These are phyloP conservation scores for Fusarium stilboides DNA, from an alignment of 2,329 filamentous ascomycete species.

Conservation along the genomic window DNA sequence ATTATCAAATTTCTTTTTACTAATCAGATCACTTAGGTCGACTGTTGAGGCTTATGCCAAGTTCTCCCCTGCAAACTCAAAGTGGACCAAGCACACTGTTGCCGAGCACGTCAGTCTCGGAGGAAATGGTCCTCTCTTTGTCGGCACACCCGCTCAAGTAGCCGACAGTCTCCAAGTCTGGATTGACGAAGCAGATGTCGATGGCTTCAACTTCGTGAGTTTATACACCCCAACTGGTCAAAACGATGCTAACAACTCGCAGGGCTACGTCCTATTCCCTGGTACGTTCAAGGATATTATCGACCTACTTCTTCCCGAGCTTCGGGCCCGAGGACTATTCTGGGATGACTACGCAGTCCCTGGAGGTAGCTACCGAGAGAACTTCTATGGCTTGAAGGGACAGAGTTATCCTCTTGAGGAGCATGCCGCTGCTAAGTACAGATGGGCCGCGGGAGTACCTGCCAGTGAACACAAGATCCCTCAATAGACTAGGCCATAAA, in stretches of 20 bases:
- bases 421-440: constrained; percentile 67
- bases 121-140: constrained; percentile 74
- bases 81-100: constrained; percentile 81
- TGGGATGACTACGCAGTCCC: constrained; percentile 68
- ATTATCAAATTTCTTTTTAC: neutral
- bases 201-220: constrained; percentile 81
- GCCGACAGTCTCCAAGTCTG: constrained; percentile 78
- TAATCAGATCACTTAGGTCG: constrained; percentile 55
- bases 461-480: constrained; percentile 44
- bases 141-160: constrained; percentile 76
- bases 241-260: neutral
- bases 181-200: constrained; percentile 78
- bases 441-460: constrained; percentile 53
- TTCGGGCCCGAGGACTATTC: constrained; percentile 71
- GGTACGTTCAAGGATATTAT: constrained; percentile 78
- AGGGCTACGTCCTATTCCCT: constrained; percentile 77
- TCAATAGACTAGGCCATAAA: neutral
- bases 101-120: constrained; percentile 78
- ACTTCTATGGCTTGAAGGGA: constrained; percentile 67
- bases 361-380: constrained; percentile 73
- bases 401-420: constrained; percentile 65
- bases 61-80: constrained; percentile 71
- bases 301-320: constrained; percentile 75
- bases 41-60: constrained; percentile 70
- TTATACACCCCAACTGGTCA: fast-evolving